Base-by-base conservation (phyloP, 106 monocot genomes). In the Allium cepa region DNA sequence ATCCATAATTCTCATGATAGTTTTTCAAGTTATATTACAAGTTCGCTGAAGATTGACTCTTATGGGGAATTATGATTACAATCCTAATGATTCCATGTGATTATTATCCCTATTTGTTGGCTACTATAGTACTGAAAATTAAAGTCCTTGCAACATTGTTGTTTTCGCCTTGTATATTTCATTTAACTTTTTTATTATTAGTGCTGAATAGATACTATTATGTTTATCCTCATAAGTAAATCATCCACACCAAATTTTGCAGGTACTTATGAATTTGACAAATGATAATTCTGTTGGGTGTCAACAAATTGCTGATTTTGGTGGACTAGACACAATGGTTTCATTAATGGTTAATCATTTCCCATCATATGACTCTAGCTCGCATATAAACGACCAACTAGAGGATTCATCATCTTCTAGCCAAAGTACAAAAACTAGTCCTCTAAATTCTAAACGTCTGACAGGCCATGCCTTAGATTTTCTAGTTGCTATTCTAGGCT, bases 261-360 rank as follows among this genome's bases (percentile, higher is more conserved):
- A 99, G 99, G 99, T 99, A 59, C 81, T 99, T 60, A 99, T 99
- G 86, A 99, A 99, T 83, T 83, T 99, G 65, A 85, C 99, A 57
- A 99, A 99, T 82, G 93, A 93, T 76, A 99, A 99, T 66, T 81
- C 90, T 64, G 63, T 77, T 26, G 93, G 93, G 28, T 99, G 99
- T 81, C 93, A 76, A 74, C 80, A 93, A 72, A 99, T 93, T 76
- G 93, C 79, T 65, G 53, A 87, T 49, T 85, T 83, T 77, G 99
- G 90, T 52, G 99, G 99, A 67, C 46, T 99, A 45, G 83, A 93
- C 53, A 79, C 83, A 46, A 80, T 99, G 90, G 85, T 83, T 59
- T 87, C 85, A 51, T 82, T 99, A 72, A 93, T 99, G 52, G 47
- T 76, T 10, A 85, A 62, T 52, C 93, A 99, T 75, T 93, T 99